A percentile compares a stretch with the other conserved stretches of the same genome.
phyloP scores from a whole-genome alignment of 805 yeast genomes.

The Starmerella etchellsii region DNA sequence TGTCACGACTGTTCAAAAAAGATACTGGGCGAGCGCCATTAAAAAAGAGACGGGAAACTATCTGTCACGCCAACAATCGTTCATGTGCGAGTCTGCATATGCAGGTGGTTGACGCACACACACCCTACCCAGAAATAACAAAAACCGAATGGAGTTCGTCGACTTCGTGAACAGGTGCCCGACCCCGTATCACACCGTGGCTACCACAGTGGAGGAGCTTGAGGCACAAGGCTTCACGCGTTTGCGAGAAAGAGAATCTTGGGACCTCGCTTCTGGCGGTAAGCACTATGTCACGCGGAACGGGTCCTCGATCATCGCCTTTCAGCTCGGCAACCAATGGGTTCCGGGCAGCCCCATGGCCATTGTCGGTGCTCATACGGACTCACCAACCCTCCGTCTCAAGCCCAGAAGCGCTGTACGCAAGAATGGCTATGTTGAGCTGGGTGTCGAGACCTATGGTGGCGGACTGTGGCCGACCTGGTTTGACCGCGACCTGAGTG shows the following conservation, averaged over 20 bases:
- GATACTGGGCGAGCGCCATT: too few species aligned
- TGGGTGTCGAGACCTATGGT: constrained; percentile 90
- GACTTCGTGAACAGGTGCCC: constrained; percentile 73
- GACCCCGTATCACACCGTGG: constrained; percentile 88
- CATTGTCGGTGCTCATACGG: constrained; percentile 92
- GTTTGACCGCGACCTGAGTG: constrained; percentile 86
- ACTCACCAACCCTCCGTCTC: constrained; percentile 80
- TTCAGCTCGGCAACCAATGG: constrained; percentile 65
- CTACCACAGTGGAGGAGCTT: constrained; percentile 44
- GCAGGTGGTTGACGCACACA: not conserved
- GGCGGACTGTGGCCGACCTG: constrained; percentile 95
- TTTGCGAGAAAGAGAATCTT: constrained; percentile 54
- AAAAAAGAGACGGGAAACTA: too few species aligned
- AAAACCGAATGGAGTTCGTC: constrained; percentile 4
- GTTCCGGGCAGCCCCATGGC: constrained; percentile 69
- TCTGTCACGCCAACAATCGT: too few species aligned
- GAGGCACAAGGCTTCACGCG: constrained; percentile 55
- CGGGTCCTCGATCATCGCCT: constrained; percentile 77
- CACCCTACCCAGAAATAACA: not conserved
- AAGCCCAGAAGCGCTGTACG: constrained; percentile 70
- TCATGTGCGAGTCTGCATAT: too few species aligned
- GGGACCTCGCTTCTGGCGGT: constrained; percentile 47
- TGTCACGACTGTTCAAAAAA: too few species aligned
- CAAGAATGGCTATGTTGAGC: constrained; percentile 52
- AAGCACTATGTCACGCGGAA: constrained; percentile 83